A percentile compares a stretch with the other conserved stretches of the same genome.
phyloP scores from a whole-genome alignment of 2,329 filamentous ascomycete genomes.

The Hymenotorrendiella dingleyae region DNA sequence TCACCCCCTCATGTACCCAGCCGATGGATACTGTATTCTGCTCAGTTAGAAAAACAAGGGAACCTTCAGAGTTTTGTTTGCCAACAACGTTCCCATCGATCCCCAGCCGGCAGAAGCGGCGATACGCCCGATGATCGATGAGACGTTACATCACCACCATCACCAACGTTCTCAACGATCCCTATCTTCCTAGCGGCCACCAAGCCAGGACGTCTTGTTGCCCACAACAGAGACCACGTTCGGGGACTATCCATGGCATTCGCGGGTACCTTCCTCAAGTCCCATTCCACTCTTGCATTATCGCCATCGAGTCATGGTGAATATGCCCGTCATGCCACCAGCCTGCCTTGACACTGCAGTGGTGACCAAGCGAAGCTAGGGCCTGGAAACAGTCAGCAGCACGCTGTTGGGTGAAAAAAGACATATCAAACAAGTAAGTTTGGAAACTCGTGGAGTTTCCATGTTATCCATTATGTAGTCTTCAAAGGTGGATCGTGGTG shows the following conservation, averaged over 20 bases:
- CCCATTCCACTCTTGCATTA: conserved; percentile 14
- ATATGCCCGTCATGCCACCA: conserved; percentile 13
- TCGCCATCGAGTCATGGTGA: conserved; percentile 4
- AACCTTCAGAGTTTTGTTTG: not conserved
- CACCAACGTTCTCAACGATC: conserved; percentile 8
- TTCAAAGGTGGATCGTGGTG: conserved; percentile 13
- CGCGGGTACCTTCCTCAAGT: not conserved
- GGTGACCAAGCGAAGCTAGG: too few relatives aligned
- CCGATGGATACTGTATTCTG: not conserved
- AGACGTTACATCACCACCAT: conserved; percentile 24
- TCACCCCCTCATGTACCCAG: not conserved
- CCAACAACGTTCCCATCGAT: conserved; percentile 6
- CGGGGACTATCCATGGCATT: too few relatives aligned
- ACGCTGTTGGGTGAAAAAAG: not conserved
- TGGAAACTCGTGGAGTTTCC: conserved; percentile 8
- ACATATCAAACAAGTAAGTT: conserved; percentile 15
- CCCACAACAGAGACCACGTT: not conserved
- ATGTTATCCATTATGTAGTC: conserved; percentile 24
- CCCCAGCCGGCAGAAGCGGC: conserved; percentile 9
- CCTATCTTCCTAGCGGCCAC: not conserved
- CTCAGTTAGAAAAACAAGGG: not conserved
- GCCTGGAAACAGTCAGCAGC: too few relatives aligned
- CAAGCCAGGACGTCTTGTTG: too few relatives aligned
- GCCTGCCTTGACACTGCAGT: conserved; percentile 8
- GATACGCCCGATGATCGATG: conserved; percentile 13